Evolutionary conservation across 2,329 filamentous ascomycete species (phyloP), one percentile per base, ranked within the genome.

Genomic region (Monosporascus cannonballus): DNA sequence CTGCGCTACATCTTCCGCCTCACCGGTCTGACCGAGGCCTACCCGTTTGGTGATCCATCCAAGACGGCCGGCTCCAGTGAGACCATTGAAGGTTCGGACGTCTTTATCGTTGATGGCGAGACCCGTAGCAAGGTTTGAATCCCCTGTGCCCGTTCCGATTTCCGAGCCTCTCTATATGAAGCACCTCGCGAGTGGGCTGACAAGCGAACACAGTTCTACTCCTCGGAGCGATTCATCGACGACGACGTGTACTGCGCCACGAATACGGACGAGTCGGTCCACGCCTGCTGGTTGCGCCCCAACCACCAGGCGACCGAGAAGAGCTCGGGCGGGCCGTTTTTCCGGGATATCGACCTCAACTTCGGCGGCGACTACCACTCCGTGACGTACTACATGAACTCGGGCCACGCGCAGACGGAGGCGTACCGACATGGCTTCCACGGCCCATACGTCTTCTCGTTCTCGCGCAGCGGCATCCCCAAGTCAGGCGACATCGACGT

Each of bases 321-420:
- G 34, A 78, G 77, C 3, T 78, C 79, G 2, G 81, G 81, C 8
- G 81, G 81, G 0, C 81, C 81, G 2, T 84, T 84, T 70, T 69
- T 70, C 67, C 64, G 69, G 3, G 79, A 82, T 54, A 81, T 83
- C 61, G 76, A 82, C 67, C 70, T 75, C 37, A 83, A 84, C 65
- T 78, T 78, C 36, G 75, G 71, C 6, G 77, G 76, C 1, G 67
- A 70, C 22, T 76, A 72, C 61, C 78, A 71, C 46, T 77, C 70
- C 6, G 71, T 84, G 0, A 82, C 80, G 57, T 83, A 78, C 66
- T 84, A 83, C 67, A 81, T 81, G 74, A 84, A 84, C 67, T 81
- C 76, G 3, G 75, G 74, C 37, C 81, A 84, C 52, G 74, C 74
- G 7, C 72, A 75, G 57, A 84, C 80, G 0, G 81, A 85, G 61